Evolutionary conservation across 805 yeast species (phyloP), one percentile per base, ranked within the genome.

Genomic region (Kuraishia capsulata): DNA sequence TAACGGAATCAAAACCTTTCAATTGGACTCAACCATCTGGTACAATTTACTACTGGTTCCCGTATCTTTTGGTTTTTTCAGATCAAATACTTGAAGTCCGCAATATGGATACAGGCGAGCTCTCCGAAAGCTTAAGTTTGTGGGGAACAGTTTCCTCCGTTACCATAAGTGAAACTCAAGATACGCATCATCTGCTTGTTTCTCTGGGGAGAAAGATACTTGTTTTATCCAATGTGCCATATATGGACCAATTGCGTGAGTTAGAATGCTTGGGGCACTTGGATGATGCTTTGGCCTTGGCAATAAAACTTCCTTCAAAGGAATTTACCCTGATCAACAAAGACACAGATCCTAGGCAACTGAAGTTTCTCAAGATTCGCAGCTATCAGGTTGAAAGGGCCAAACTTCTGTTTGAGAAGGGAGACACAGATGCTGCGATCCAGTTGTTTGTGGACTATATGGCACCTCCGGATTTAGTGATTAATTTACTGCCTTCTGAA

Each of bases 391-490:
- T 73, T 20, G 43, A 54, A 20, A 54, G 58, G 19, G 79, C 69
- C 0, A 44, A 54, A 4, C 44, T 54, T 3, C 37, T 69, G 19
- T 60, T 63, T 36, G 29, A 50, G 2, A 42, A 47, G 3, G 50
- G 51, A 4, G 45, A 59, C 3, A 62, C 57, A 33, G 54, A 53
- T 4, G 42, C 53, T 8, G 65, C 79, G 1, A 57, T 74, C 54
- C 46, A 53, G 37, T 28, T 67, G 14, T 77, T 79, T 38, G 67
- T 67, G 4, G 70, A 70, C 20, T 76, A 64, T 38, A 58, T 78
- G 50, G 83, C 86, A 0, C 71, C 81, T 1, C 87, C 87, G 0
- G 64, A 69, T 28, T 49, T 59, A 3, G 73, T 80, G 0, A 57
- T 79, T 2, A 44, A 53, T 3, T 53, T 72, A 20, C 66, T 70